Percentiles rank a stretch among this genome's conserved stretches.
Evolutionary conservation across 2,329 filamentous ascomycete genomes (phyloP).

Genomic region (Ophiocordyceps camponoti-rufipedis): DNA sequence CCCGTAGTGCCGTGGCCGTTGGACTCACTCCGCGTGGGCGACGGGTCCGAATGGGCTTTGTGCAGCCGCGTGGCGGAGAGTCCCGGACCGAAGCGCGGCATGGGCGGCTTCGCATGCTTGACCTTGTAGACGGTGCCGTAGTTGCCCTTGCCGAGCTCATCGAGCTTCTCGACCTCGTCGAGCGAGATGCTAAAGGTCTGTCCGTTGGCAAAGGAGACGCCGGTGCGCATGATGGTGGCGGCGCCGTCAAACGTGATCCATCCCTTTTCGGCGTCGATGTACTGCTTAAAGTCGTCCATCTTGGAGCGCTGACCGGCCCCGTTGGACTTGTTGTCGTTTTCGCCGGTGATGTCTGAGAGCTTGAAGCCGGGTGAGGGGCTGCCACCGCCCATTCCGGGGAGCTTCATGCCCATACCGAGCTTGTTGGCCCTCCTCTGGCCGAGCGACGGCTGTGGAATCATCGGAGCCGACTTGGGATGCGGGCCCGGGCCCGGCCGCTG

Average conservation of each 20-base stretch:
- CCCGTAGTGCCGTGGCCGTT: slow-evolving; percentile 37
- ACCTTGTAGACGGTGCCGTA: slow-evolving; percentile 98
- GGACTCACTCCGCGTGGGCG: slow-evolving; percentile 10
- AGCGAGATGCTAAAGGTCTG: slow-evolving; percentile 85
- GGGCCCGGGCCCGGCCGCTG: slow-evolving; percentile 26
- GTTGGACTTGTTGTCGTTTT: slow-evolving; percentile 12
- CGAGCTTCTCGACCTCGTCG: slow-evolving; percentile 83
- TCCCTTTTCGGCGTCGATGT: slow-evolving; percentile 80
- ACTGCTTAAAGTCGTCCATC: slow-evolving; percentile 49
- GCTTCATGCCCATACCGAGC: slow-evolving; percentile 28
- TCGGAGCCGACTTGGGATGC: slow-evolving; percentile 35
- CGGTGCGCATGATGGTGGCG: slow-evolving; percentile 71
- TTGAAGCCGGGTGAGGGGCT: slow-evolving; percentile 19
- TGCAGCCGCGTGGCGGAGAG: slow-evolving; percentile 27
- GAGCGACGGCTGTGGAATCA: slow-evolving; percentile 36
- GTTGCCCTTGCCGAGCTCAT: slow-evolving; percentile 92
- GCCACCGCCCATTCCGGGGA: slow-evolving; percentile 30
- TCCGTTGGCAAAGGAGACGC: slow-evolving; percentile 83
- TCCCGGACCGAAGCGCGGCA: slow-evolving; percentile 40
- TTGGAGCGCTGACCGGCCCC: slow-evolving; percentile 25
- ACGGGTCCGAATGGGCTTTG: slow-evolving; percentile 17
- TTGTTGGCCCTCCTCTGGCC: slow-evolving; percentile 45
- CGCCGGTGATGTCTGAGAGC: slow-evolving; percentile 21
- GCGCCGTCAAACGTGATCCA: slow-evolving; percentile 87
- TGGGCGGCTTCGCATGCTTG: slow-evolving; percentile 52